Base-by-base conservation (phyloP, 163 green algal genomes). In the Prototheca stagnorum region DNA sequence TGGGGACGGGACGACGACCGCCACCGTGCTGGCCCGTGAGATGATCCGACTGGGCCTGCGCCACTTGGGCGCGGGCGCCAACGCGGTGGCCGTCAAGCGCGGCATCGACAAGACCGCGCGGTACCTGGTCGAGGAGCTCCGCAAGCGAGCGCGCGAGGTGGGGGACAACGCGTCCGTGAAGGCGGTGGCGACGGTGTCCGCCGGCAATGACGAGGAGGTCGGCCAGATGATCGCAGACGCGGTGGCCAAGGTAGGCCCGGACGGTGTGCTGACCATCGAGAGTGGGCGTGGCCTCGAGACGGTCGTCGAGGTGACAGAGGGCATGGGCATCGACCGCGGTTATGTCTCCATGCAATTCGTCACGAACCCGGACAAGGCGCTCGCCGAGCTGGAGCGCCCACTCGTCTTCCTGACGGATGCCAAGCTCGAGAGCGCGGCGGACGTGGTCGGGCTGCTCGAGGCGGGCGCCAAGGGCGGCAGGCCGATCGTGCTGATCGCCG, bases 341-440 rank as follows among this genome's bases (percentile, higher is more conserved):
- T 98, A 95, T 75, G 92, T 95, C 64, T 88, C 68, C 26, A 89
- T 87, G n/a, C 89, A 97, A 64, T 97, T 96, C 65, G 74, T 95
- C 21, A 96, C 76, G 59, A 20, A 15, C 20, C 55, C 59, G 51
- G 87, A 97, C 74, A 68, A 75, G n/a, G 72, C 92, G 70, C 61
- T 90, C 43, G 70, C 80, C 7, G 88, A 96, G 68, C 93, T 90
- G 42, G 86, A 95, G 44, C 93, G 95, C 67, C 69, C 57, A 37
- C 57, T 78, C 22, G 79, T 98, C 59, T 72, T 95, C 45, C 62
- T 97, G 15, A 92, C 83, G 1, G 84, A 95, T 68, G 60, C 84
- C 55, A 95, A 95, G 70, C 78, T 95, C 22, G 68, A 80, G 59
- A 50, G 31, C 33, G 62, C 88, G 26, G 76, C 79, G 61, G 67